Evolutionary conservation across 2,329 filamentous ascomycete species (phyloP), one percentile per base, ranked within the genome.

Genomic region (Niveomyces coronatus): DNA sequence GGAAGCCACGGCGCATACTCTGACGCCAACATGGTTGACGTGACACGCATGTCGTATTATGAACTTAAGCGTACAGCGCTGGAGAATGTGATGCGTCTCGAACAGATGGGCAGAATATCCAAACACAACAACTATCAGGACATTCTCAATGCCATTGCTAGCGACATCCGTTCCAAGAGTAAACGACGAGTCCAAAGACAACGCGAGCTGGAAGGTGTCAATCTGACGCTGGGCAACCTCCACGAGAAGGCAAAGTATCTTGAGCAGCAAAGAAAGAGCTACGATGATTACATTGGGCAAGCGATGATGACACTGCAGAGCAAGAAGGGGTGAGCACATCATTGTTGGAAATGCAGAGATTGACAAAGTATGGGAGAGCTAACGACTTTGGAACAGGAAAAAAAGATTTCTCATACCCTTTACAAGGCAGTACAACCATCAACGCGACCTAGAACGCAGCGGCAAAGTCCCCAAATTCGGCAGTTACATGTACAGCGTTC

Each of bases 261-360:
- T 9, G 91, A 98, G 55, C 83, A 87, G 50, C 91, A 98, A 63
- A 76, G 94, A 44, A 94, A 94, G 70, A 91, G 82, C 47, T 98
- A 98, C 64, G 94, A 98, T 56, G 87, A 98, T 64, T 98, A 98
- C 62, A 94, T 98, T 54, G 93, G 98, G 64, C 88, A 94, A 60
- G 89, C 91, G 34, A 95, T 98, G 85, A 74, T 88, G 43, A 98
- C 93, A 4, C 70, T 98, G 42, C 91, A 96, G 60, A 94, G 85
- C 63, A 94, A 95, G 61, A 95, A 95, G 63, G 88, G 82, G 75
- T 81, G 70, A 57, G 73, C 60, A 33, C 35, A 38, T 35, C 7
- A 22, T 32, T 4, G 9, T 30, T 30, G 18, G 7, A 20, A 43
- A 26, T 31, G 30, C 27, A 23, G 17, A 26, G 16, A 11, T 40